Evolutionary conservation across 164 flowering plant genomes (phyloP), one percentile per base, ranked within the genome.

Genomic region (Nelumbo lutea): DNA sequence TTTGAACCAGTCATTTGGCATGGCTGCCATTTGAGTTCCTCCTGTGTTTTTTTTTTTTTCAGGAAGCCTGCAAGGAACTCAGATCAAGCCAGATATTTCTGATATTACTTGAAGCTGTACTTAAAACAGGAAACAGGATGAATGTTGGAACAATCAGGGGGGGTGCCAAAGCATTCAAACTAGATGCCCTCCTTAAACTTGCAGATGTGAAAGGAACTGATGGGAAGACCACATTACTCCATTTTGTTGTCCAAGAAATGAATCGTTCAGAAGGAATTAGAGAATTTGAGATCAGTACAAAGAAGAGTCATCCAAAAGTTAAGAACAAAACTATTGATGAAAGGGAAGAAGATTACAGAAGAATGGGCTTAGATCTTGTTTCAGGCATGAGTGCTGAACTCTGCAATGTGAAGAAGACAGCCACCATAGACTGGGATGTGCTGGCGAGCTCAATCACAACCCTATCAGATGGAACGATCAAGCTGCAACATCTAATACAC

Each of bases 41-140:
- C 14, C 27, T 0, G 27, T 27, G 27, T 27, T 27, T 27, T 27
- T 27, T 27, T 27, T 27, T 27, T 27, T 27, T 27, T n/a, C 61
- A 94, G 98, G 97, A 90, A 65, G 98, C 97, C 55, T 91, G 97
- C 84, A 88, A 85, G 79, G 98, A 94, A 78, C 86, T 94, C 6
- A 83, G 89, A 77, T 90, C 95, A 46, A 94, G 95, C 72, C 79
- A 86, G 11, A 85, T 91, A n/a, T 91, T 91, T 83, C 56, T 87
- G 61, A 94, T 88, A 73, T 62, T 95, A 62, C 88, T 95, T 1
- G 97, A 95, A 76, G 97, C 98, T 0, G 98, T 95, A 45, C 85
- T 95, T 1, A 89, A 87, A 75, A 92, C 97, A 14, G 98, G 98
- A 64, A 95, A 95, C 83, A 69, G 98, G 27, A 95, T 95, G 98